These are phyloP conservation scores for Tetracladium setigerum DNA, from an alignment of 495 filamentous ascomycete genomes.

Conservation along the genomic window DNA sequence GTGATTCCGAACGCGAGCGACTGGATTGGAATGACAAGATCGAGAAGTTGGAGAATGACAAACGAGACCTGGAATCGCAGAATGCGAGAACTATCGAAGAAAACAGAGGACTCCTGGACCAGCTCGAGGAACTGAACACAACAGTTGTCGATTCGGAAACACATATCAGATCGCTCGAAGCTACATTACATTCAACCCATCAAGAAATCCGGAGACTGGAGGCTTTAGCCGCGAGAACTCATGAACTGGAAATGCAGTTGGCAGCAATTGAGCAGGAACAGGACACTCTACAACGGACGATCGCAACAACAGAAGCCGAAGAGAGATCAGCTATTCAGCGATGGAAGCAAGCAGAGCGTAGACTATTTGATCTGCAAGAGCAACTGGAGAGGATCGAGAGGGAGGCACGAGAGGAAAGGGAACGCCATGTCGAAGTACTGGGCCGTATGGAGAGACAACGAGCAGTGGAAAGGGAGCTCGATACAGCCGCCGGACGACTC, in stretches of 20 bases:
- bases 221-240: conserved; percentile 62
- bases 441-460: conserved; percentile 71
- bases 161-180: conserved; percentile 61
- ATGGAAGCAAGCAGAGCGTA: conserved; percentile 76
- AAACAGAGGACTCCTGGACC: conserved; percentile 67
- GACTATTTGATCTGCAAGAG: conserved; percentile 65
- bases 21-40: conserved; percentile 59
- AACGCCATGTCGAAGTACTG: conserved; percentile 73
- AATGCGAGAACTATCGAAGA: conserved; percentile 73
- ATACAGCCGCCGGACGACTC: conserved; percentile 64
- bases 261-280: conserved; percentile 75
- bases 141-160: conserved; percentile 68
- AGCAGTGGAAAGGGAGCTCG: conserved; percentile 66
- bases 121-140: conserved; percentile 74
- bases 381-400: conserved; percentile 85
- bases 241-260: conserved; percentile 71
- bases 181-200: conserved; percentile 65
- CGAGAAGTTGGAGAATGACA: conserved; percentile 69
- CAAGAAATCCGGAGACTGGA: conserved; percentile 68
- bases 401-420: conserved; percentile 75
- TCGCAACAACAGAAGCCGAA: conserved; percentile 59
- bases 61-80: conserved; percentile 59
- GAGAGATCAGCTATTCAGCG: conserved; percentile 68
- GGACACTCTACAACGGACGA: conserved; percentile 53
- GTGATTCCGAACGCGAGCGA: conserved; percentile 79